A percentile compares a stretch with the other conserved stretches of the same genome.
Evolutionary conservation across 2,329 filamentous ascomycete species (phyloP).

Genomic region (Calcarisporium arbuscula): DNA sequence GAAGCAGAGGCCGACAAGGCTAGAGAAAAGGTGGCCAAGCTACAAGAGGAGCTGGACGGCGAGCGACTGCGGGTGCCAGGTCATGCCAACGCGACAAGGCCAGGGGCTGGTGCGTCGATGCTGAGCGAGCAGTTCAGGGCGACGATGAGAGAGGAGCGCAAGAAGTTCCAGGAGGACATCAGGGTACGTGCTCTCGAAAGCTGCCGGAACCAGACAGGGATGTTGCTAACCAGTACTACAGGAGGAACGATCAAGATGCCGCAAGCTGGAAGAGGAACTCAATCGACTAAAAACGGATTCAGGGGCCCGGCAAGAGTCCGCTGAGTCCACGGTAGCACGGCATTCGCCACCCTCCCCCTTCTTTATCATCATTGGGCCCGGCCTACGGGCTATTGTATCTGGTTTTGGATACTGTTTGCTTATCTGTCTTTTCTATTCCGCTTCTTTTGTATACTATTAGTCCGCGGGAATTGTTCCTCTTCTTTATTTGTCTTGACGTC

Average conservation of each 20-base stretch:
- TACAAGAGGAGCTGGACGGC: conserved; percentile 46
- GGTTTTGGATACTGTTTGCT: conserved; percentile 3
- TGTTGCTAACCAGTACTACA: conserved; percentile 26
- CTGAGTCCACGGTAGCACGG: conserved; percentile 29
- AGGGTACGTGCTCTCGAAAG: conserved; percentile 32
- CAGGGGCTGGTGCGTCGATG: conserved; percentile 41
- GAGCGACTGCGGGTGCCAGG: conserved; percentile 38
- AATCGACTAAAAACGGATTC: conserved; percentile 34
- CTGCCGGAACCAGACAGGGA: background rate
- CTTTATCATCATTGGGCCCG: background rate
- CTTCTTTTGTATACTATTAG: conserved; percentile 9
- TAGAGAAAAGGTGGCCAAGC: conserved; percentile 28
- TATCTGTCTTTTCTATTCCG: conserved; percentile 7
- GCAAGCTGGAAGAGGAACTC: conserved; percentile 47
- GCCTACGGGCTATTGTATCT: conserved; percentile 1
- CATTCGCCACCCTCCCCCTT: background rate
- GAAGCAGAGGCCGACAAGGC: conserved; percentile 34
- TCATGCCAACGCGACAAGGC: conserved; percentile 23
- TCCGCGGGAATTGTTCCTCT: conserved; percentile 1
- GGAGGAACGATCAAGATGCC: conserved; percentile 43
- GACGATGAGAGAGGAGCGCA: conserved; percentile 51
- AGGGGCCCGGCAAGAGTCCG: conserved; percentile 36
- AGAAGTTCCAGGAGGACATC: conserved; percentile 50
- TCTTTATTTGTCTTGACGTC: conserved; percentile 3
- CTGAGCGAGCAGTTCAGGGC: conserved; percentile 51